These are phyloP conservation scores for Saccharum officinarum DNA, from an alignment of 176 grass and related monocot genomes.

Conservation along the genomic window DNA sequence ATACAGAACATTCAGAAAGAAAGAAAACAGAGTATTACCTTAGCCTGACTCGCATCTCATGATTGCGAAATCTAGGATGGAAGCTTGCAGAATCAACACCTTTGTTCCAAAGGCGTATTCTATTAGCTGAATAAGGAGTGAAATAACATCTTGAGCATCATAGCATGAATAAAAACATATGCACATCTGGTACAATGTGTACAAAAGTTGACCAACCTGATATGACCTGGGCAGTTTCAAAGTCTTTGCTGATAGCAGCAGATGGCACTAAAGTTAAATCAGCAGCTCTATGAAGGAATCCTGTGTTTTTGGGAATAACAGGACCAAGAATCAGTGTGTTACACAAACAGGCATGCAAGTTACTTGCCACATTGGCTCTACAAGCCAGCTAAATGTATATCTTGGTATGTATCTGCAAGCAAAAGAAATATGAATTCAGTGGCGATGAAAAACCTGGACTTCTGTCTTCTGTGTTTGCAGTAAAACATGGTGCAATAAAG, in stretches of 20 bases:
- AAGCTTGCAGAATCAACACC: constrained; percentile 96
- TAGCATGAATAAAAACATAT: constrained; percentile 4
- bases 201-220: constrained; percentile 45
- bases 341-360: neutral
- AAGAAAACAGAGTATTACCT: constrained; percentile 36
- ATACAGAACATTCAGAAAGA: neutral
- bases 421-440: constrained; percentile 1
- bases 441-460: neutral
- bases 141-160: neutral
- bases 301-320: constrained; percentile 36
- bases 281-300: constrained; percentile 90
- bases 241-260: constrained; percentile 83
- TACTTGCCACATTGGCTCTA: constrained; percentile 86
- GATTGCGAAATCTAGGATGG: constrained; percentile 65
- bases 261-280: constrained; percentile 91
- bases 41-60: constrained; percentile 75
- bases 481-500: neutral
- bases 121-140: constrained; percentile 51
- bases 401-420: constrained; percentile 88
- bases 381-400: constrained; percentile 99
- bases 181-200: neutral
- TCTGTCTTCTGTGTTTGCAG: neutral
- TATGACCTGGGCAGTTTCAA: constrained; percentile 77
- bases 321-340: neutral
- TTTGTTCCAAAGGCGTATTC: constrained; percentile 94